Evolutionary conservation across 2,329 filamentous ascomycete genomes (phyloP).

Genomic region (Neonectria magnoliae): DNA sequence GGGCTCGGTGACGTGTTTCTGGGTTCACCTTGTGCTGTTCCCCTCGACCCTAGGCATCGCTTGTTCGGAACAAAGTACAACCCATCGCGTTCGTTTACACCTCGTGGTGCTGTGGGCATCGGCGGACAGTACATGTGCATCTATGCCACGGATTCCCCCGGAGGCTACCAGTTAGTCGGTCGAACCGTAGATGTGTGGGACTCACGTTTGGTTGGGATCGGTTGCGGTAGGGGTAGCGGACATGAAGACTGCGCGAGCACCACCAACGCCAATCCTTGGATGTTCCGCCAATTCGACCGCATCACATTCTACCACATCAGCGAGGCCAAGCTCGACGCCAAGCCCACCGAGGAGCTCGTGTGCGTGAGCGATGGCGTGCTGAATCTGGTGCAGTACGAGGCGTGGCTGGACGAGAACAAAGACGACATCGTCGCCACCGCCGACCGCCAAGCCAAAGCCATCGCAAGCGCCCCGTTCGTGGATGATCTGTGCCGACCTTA

Average conservation of each 20-base stretch:
- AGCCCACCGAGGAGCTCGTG: slow-evolving; percentile 39
- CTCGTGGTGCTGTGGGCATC: slow-evolving; percentile 48
- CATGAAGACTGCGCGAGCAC: neutral
- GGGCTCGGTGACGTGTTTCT: slow-evolving; percentile 54
- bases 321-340: slow-evolving; percentile 43
- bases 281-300: slow-evolving; percentile 47
- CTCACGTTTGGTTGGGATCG: slow-evolving; percentile 12
- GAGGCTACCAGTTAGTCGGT: slow-evolving; percentile 51
- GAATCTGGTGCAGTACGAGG: slow-evolving; percentile 46
- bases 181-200: slow-evolving; percentile 50
- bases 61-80: slow-evolving; percentile 52
- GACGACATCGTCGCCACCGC: slow-evolving; percentile 37
- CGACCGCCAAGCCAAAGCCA: slow-evolving; percentile 36
- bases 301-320: slow-evolving; percentile 46
- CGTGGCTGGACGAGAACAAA: slow-evolving; percentile 45
- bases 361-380: slow-evolving; percentile 40
- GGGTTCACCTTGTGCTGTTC: slow-evolving; percentile 50
- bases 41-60: slow-evolving; percentile 48
- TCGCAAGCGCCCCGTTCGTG: slow-evolving; percentile 42
- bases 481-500: slow-evolving; percentile 44
- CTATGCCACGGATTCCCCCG: slow-evolving; percentile 51
- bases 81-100: slow-evolving; percentile 50
- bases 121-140: slow-evolving; percentile 53
- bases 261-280: slow-evolving; percentile 35
- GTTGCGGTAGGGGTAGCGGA: neutral